phyloP scores from a whole-genome alignment of 75 land plant genomes.

The Chamaecyparis obtusa region DNA sequence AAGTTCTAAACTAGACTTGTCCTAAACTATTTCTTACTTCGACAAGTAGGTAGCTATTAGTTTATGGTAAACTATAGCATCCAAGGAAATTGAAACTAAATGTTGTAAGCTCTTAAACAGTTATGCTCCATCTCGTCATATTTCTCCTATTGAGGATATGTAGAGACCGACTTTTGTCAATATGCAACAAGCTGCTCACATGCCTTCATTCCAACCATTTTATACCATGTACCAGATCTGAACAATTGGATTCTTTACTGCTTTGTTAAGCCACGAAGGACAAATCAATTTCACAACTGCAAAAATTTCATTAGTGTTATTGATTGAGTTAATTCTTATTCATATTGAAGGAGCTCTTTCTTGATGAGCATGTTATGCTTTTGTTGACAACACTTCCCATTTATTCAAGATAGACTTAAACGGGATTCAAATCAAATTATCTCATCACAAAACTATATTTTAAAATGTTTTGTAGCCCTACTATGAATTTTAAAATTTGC shows the following conservation, averaged over 20 bases:
- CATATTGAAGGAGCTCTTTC: neutral
- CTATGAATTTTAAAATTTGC: too few relatives aligned
- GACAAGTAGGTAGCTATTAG: neutral
- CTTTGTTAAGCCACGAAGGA: neutral
- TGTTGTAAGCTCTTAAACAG: neutral
- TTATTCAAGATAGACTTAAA: neutral
- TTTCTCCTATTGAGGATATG: neutral
- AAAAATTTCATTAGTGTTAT: neutral
- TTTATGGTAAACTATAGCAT: neutral
- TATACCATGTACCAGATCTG: neutral
- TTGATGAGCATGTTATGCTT: neutral
- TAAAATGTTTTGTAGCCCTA: neutral
- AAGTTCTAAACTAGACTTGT: neutral
- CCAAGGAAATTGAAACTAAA: neutral
- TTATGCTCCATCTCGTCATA: neutral
- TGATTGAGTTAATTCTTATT: neutral
- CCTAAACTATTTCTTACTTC: neutral
- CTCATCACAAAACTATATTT: neutral
- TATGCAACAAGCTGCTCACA: neutral
- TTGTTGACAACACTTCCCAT: neutral
- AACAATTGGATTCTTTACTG: neutral
- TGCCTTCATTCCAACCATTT: neutral
- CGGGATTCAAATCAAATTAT: neutral
- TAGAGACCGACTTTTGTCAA: neutral
- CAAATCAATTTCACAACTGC: neutral